A percentile compares a stretch with the other conserved stretches of the same genome.
These are phyloP conservation scores for Avena sativa DNA, from an alignment of 176 grass and related monocot genomes.

Conservation along the genomic window DNA sequence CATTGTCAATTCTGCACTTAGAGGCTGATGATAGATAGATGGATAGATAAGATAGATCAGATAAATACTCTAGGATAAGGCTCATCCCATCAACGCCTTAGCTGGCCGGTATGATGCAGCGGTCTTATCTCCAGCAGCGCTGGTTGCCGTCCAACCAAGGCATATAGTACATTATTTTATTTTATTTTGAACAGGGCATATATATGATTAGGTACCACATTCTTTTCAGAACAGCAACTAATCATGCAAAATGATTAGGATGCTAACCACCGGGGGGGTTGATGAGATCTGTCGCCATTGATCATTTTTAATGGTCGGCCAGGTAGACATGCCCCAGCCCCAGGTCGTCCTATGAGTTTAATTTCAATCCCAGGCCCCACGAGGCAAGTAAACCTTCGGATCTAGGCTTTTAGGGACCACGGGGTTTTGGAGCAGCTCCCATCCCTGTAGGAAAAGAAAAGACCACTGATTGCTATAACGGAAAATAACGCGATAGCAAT, in stretches of 20 bases:
- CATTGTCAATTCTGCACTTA: conserved; percentile 26
- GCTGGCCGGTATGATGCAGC: conserved; percentile 36
- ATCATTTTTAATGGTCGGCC: conserved; percentile 38
- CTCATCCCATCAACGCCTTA: conserved; percentile 21
- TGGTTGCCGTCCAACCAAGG: conserved; percentile 32
- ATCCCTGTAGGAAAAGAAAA: not conserved
- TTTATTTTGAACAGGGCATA: not conserved
- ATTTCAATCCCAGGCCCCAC: conserved; percentile 11
- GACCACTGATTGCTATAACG: not conserved
- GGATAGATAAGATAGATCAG: not conserved
- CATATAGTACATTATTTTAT: not conserved
- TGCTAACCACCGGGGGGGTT: conserved; percentile 41
- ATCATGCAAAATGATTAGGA: conserved; percentile 37
- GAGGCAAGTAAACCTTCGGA: conserved; percentile 33
- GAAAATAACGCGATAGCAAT: not conserved
- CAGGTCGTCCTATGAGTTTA: conserved; percentile 6
- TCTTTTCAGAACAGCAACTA: conserved; percentile 41
- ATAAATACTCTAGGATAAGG: conserved; percentile 13
- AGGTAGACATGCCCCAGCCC: conserved; percentile 28
- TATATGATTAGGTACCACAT: conserved; percentile 51
- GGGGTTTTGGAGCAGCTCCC: not conserved
- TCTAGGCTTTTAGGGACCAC: conserved; percentile 36
- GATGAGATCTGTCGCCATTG: conserved; percentile 34
- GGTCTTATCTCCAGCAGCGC: conserved; percentile 28
- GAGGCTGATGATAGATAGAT: not conserved